Evolutionary conservation across 2,329 filamentous ascomycete species (phyloP).

Genomic region (Cladobotryum mycophilum): DNA sequence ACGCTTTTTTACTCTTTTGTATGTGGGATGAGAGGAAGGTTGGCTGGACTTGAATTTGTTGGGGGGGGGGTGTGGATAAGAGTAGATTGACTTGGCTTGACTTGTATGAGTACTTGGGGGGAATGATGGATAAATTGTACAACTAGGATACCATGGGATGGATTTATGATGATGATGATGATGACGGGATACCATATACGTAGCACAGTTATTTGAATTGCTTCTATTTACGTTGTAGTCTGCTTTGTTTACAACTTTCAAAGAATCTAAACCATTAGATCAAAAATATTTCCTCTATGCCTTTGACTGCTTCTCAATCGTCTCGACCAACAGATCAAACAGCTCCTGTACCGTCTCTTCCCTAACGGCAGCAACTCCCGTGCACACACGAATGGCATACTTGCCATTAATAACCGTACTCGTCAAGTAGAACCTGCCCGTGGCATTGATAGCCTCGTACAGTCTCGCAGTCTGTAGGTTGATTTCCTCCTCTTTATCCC

Average conservation of each 20-base stretch:
- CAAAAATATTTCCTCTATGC: neutral
- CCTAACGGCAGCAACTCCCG: constrained; percentile 57
- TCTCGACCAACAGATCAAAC: constrained; percentile 65
- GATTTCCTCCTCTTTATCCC: constrained; percentile 41
- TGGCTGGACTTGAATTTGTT: too few relatives aligned
- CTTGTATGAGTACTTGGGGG: neutral
- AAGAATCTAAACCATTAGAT: neutral
- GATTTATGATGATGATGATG: neutral
- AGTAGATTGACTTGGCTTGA: too few relatives aligned
- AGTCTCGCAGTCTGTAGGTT: constrained; percentile 67
- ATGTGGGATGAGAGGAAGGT: too few relatives aligned
- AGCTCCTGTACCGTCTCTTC: constrained; percentile 68
- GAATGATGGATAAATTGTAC: neutral
- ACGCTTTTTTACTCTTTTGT: too few relatives aligned
- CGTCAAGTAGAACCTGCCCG: constrained; percentile 77
- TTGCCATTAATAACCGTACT: constrained; percentile 65
- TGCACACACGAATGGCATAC: constrained; percentile 77
- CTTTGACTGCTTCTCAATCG: constrained; percentile 48
- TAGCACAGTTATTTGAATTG: too few relatives aligned
- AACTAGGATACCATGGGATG: neutral
- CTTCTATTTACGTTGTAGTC: neutral
- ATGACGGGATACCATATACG: neutral
- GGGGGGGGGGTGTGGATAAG: too few relatives aligned
- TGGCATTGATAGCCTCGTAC: constrained; percentile 66
- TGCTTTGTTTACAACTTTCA: neutral